Percentiles rank a stretch among this genome's conserved stretches.
Conservation (phyloP, 129 eudicot genomes). For the Cynara cardunculus region DNA sequence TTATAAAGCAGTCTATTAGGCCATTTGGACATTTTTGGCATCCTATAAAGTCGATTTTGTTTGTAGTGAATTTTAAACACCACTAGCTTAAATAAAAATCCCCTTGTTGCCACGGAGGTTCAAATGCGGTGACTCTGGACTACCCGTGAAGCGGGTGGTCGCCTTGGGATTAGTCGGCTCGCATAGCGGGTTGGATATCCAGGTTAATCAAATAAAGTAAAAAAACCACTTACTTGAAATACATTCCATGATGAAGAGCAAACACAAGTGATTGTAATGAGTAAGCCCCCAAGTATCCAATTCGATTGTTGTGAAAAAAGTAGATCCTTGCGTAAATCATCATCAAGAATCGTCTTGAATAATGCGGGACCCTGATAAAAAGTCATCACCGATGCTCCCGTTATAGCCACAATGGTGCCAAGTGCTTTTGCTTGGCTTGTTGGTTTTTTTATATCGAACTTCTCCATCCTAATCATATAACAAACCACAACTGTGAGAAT, state of each 20-base stretch:
- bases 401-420: conserved; percentile 46
- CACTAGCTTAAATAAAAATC: too few relatives aligned
- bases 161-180: too few relatives aligned
- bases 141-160: too few relatives aligned
- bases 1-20: background rate
- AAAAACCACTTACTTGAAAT: conserved; percentile 36
- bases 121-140: too few relatives aligned
- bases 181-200: too few relatives aligned
- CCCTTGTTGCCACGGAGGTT: too few relatives aligned
- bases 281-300: conserved; percentile 58
- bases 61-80: too few relatives aligned
- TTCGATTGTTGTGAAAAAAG: conserved; percentile 33
- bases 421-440: conserved; percentile 51
- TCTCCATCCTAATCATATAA: conserved; percentile 37
- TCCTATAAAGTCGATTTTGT: background rate
- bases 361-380: conserved; percentile 42
- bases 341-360: conserved; percentile 11
- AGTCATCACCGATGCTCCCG: conserved; percentile 49
- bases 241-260: conserved; percentile 51
- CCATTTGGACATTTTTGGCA: background rate
- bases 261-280: conserved; percentile 41
- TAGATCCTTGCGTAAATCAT: conserved; percentile 19
- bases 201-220: too few relatives aligned
- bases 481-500: background rate
- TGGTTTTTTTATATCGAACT: conserved; percentile 32